Conservation (phyloP, 148 eudicot species). For the Limonium bicolor region DNA sequence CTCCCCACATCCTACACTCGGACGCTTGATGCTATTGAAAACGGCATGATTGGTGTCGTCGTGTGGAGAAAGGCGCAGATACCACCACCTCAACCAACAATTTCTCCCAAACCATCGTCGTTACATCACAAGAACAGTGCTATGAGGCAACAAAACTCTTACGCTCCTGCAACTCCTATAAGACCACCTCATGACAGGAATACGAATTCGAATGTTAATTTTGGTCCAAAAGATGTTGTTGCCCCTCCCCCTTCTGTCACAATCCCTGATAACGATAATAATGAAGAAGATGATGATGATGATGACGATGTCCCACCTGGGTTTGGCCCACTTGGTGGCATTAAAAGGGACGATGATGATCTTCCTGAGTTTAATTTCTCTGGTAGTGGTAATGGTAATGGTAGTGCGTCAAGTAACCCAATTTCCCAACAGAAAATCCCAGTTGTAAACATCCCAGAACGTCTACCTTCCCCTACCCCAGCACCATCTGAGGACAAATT, state of each 20-base stretch:
- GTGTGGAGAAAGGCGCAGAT: conserved; percentile 81
- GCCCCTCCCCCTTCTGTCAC: conserved; percentile 10
- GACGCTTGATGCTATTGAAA: conserved; percentile 31
- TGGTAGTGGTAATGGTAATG: conserved; percentile 24
- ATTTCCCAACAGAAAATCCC: conserved; percentile 6
- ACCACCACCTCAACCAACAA: conserved; percentile 26
- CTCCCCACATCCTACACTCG: conserved; percentile 39
- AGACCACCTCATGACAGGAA: conserved; percentile 21
- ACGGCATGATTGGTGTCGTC: conserved; percentile 78
- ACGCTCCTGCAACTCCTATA: conserved; percentile 9
- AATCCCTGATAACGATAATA: conserved; percentile 6
- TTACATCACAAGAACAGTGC: conserved; percentile 33
- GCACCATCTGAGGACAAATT: conserved; percentile 44
- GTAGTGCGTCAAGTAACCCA: conserved; percentile 10
- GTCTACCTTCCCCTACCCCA: conserved; percentile 7
- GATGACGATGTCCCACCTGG: conserved; percentile 87
- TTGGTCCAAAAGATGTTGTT: conserved; percentile 16
- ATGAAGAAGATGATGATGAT: conserved; percentile 23
- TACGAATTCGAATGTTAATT: conserved; percentile 21
- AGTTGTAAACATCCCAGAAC: conserved; percentile 6
- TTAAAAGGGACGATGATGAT: conserved; percentile 67
- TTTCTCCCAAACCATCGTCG: conserved; percentile 48
- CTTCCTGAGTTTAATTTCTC: conserved; percentile 81
- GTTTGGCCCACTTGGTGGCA: conserved; percentile 42
- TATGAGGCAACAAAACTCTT: conserved; percentile 23